These are phyloP conservation scores for Micractinium conductrix DNA, from an alignment of 139 green algal genomes.

Conservation along the genomic window DNA sequence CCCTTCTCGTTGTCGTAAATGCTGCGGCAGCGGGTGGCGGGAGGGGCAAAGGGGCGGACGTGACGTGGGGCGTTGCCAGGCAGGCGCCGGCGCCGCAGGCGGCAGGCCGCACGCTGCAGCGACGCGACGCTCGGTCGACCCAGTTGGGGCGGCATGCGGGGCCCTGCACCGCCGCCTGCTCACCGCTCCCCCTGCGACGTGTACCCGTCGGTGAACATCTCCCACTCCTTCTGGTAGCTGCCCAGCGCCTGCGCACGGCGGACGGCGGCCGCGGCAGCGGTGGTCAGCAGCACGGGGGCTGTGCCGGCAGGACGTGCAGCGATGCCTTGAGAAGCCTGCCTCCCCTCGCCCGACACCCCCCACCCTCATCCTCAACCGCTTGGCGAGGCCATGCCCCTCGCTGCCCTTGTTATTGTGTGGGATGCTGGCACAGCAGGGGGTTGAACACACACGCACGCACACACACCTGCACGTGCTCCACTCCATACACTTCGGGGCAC, in stretches of 20 bases:
- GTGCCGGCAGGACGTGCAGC: neutral
- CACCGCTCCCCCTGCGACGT: constrained; percentile 34
- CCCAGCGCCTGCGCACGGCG: too few relatives aligned
- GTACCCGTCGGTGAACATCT: constrained; percentile 47
- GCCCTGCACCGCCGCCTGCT: neutral
- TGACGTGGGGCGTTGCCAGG: neutral
- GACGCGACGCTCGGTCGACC: neutral
- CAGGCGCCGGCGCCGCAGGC: neutral
- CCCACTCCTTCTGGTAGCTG: too few relatives aligned
- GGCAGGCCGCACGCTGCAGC: neutral
- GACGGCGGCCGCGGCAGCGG: too few relatives aligned
- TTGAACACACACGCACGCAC: too few relatives aligned
- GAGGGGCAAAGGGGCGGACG: neutral
- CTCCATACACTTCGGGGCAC: constrained; percentile 32
- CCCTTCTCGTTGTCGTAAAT: constrained; percentile 46
- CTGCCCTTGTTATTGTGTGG: constrained; percentile 16
- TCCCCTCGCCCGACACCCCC: neutral
- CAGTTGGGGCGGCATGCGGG: neutral
- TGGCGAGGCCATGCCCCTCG: neutral
- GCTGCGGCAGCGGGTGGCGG: neutral
- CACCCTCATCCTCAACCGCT: neutral
- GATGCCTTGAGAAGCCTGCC: neutral
- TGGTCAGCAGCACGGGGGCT: neutral
- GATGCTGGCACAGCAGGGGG: too few relatives aligned
- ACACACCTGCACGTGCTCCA: constrained; percentile 33